These are phyloP conservation scores for Chaetothyriales sp. DNA, from an alignment of 2,329 filamentous ascomycete genomes.

Conservation along the genomic window DNA sequence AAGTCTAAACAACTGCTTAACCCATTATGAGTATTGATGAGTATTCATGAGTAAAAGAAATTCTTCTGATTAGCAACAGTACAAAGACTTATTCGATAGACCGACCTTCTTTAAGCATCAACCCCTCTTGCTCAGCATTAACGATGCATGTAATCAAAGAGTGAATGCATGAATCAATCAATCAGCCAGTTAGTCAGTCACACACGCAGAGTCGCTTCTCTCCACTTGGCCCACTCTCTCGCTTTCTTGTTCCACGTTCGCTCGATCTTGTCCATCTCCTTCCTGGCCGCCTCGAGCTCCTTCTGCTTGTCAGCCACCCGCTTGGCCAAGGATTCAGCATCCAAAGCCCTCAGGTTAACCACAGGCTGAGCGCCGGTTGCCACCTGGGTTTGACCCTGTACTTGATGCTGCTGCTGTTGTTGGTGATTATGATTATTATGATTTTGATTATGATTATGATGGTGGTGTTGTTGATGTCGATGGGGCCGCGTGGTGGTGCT, in stretches of 20 bases:
- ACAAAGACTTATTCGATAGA: too few species aligned
- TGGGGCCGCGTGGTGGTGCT: neutral
- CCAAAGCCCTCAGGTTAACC: slow-evolving; percentile 25
- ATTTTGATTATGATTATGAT: neutral
- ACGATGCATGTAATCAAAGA: too few species aligned
- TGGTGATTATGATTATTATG: neutral
- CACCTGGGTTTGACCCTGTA: neutral
- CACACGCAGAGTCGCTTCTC: neutral
- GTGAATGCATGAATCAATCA: too few species aligned
- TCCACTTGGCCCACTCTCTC: neutral
- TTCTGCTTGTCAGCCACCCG: slow-evolving; percentile 32
- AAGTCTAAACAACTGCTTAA: too few species aligned
- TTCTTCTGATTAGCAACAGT: too few species aligned
- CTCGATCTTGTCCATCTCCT: slow-evolving; percentile 42
- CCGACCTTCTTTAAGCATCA: too few species aligned
- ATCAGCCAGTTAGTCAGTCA: too few species aligned
- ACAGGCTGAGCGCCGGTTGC: neutral
- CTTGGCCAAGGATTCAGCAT: slow-evolving; percentile 25
- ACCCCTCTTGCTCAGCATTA: too few species aligned
- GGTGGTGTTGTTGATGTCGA: neutral
- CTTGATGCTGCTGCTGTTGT: neutral
- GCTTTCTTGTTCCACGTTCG: neutral
- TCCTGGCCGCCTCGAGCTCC: slow-evolving; percentile 57
- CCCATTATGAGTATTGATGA: too few species aligned
- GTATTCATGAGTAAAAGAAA: too few species aligned